Base-by-base conservation (phyloP, 345 rosid genomes). In the Linum trigynum region DNA sequence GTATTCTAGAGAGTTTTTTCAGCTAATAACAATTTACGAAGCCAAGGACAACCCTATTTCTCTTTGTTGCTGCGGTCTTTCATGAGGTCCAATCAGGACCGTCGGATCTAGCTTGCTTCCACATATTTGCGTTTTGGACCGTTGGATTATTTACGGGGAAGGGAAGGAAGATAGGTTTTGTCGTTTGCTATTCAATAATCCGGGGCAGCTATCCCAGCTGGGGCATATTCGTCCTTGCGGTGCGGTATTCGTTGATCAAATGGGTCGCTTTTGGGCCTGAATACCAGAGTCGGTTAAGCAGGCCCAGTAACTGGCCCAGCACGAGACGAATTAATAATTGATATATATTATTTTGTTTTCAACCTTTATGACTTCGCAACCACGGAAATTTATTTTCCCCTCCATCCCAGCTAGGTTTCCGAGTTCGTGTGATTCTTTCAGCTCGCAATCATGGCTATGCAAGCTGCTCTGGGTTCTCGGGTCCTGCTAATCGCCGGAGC, bases 401-500 rank as follows among this genome's bases (percentile, higher is more conserved):
- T 23, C 32, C 53, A 48, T 48, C 53, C 14, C 53, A 48, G 14
- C 2, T 48, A 48, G 53, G 53, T 48, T 9, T 48, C 14, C 11
- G 53, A 48, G 2, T 48, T 48, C 53, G 6, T 3, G 53, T 15
- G 7, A 48, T 48, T 48, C 53, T 48, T 48, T 23, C 53, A 48
- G 53, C 53, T 17, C 39, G 32, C 32, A 36, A 70, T 65, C 72
- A 92, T 92, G 97, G 87, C 96, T 65, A 65, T 88, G 90, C 97
- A 90, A 75, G 45, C 85, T 5, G 94, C 97, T 59, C 66, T 92
- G 15, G 80, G 98, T 35, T 82, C 91, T 9, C 85, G 64, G 85
- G 82, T 92, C 75, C 55, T 92, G 61, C 2, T 92, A 76, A 67
- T 92, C 55, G 96, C 77, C 68, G 97, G 97, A 74, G 96, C 96